Percentiles rank a stretch among this genome's conserved stretches.
Evolutionary conservation across 1,139 yeast genomes (phyloP).

Genomic region (Suhomyces yuchorum): DNA sequence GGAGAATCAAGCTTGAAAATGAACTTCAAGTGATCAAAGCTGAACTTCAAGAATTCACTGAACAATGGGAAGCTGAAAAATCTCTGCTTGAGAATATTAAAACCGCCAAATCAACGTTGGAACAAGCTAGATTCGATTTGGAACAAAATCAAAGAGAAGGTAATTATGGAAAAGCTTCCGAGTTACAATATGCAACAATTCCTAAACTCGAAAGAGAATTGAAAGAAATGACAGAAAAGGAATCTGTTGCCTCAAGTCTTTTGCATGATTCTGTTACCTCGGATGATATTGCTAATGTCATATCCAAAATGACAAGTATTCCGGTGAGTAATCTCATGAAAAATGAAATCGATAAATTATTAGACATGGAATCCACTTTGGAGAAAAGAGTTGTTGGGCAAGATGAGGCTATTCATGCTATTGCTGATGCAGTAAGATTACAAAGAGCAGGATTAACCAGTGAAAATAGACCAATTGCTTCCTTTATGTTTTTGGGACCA

Average conservation of each 20-base stretch:
- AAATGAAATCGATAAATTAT: constrained; percentile 89
- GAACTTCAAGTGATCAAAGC: constrained; percentile 63
- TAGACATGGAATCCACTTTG: constrained; percentile 82
- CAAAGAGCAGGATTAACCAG: constrained; percentile 96
- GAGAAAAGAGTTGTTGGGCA: constrained; percentile 87
- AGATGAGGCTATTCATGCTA: constrained; percentile 88
- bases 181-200: constrained; percentile 80
- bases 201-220: constrained; percentile 74
- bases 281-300: constrained; percentile 90
- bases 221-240: constrained; percentile 45
- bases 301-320: constrained; percentile 93
- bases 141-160: constrained; percentile 84
- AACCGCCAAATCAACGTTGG: constrained; percentile 76
- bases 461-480: constrained; percentile 92
- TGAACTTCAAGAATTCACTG: constrained; percentile 70
- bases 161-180: constrained; percentile 85
- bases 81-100: constrained; percentile 74
- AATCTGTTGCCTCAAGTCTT: constrained; percentile 42
- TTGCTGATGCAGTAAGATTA: constrained; percentile 90
- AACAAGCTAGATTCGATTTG: constrained; percentile 78
- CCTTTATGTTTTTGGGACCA: constrained; percentile 94
- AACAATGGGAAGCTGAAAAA: constrained; percentile 85
- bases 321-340: constrained; percentile 90
- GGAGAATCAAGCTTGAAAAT: constrained; percentile 64
- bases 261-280: constrained; percentile 92